phyloP scores from a whole-genome alignment of 2,329 filamentous ascomycete species.

The Fusarium sp. region DNA sequence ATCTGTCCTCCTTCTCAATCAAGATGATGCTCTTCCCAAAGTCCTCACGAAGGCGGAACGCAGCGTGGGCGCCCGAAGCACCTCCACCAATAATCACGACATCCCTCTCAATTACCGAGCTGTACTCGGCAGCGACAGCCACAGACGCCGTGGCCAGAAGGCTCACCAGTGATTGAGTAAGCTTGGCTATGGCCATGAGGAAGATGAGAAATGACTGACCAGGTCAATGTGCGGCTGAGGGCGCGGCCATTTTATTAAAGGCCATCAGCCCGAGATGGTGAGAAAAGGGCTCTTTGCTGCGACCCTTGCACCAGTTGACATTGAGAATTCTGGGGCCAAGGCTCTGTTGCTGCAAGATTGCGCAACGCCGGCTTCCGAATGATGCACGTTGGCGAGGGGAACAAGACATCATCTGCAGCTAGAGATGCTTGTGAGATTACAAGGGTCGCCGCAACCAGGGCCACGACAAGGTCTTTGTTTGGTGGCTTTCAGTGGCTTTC shows the following conservation, averaged over 20 bases:
- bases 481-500: too few relatives aligned
- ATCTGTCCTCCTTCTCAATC: constrained; percentile 53
- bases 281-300: background rate
- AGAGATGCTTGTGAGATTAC: too few relatives aligned
- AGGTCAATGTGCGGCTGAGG: background rate
- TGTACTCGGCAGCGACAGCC: constrained; percentile 1
- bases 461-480: too few relatives aligned
- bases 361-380: too few relatives aligned
- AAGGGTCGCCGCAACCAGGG: too few relatives aligned
- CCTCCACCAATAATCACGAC: constrained; percentile 57
- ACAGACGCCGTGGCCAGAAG: constrained; percentile 22
- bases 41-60: constrained; percentile 56
- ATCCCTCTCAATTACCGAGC: constrained; percentile 44
- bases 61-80: constrained; percentile 56
- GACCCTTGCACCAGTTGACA: background rate
- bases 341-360: too few relatives aligned
- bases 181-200: background rate
- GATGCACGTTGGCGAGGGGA: too few relatives aligned
- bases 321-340: background rate
- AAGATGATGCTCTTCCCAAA: constrained; percentile 52
- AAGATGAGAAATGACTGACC: background rate
- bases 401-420: too few relatives aligned
- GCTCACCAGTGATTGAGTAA: constrained; percentile 14
- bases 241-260: background rate
- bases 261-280: background rate